Percentiles rank a stretch among this genome's conserved stretches.
Conservation (phyloP, 139 green algal species). For the Cymbomonas tetramitiformis region DNA sequence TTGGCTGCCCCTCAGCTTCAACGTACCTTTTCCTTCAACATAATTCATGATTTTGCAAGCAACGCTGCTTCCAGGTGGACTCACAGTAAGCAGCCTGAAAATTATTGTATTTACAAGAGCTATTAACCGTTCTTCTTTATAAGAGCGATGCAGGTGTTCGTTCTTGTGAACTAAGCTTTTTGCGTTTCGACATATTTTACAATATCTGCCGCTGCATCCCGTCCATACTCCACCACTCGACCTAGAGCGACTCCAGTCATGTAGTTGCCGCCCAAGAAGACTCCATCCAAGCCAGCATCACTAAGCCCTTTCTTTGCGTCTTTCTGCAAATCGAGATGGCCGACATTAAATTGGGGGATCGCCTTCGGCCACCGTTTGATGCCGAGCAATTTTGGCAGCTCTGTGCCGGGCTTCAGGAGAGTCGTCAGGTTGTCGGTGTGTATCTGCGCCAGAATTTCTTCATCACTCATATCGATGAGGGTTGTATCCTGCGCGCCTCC, state of each 20-base stretch:
- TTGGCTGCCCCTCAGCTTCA: no score
- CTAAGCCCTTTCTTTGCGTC: slow-evolving; percentile 39
- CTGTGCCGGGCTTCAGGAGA: slow-evolving; percentile 73
- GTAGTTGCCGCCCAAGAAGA: slow-evolving; percentile 95
- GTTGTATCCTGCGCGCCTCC: slow-evolving; percentile 73
- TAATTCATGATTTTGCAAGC: no score
- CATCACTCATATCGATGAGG: slow-evolving; percentile 55
- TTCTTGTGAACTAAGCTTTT: background rate
- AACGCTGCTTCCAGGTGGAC: no score
- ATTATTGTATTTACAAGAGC: no score
- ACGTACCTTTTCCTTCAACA: no score
- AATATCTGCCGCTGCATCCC: slow-evolving; percentile 25
- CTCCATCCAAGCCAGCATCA: slow-evolving; percentile 38
- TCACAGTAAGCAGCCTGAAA: no score
- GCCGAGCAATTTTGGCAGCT: slow-evolving; percentile 55
- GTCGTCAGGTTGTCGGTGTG: slow-evolving; percentile 87
- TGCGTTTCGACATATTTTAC: background rate
- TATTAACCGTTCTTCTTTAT: no score
- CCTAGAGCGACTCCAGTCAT: slow-evolving; percentile 82
- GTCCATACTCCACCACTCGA: slow-evolving; percentile 84
- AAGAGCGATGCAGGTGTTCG: no score
- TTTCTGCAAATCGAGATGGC: slow-evolving; percentile 49
- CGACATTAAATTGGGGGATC: slow-evolving; percentile 97
- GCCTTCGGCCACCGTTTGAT: slow-evolving; percentile 81
- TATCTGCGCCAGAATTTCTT: slow-evolving; percentile 44